A percentile compares a stretch with the other conserved stretches of the same genome.
Evolutionary conservation across 2,329 filamentous ascomycete genomes (phyloP).

Genomic region (Pseudogymnoascus sp.): DNA sequence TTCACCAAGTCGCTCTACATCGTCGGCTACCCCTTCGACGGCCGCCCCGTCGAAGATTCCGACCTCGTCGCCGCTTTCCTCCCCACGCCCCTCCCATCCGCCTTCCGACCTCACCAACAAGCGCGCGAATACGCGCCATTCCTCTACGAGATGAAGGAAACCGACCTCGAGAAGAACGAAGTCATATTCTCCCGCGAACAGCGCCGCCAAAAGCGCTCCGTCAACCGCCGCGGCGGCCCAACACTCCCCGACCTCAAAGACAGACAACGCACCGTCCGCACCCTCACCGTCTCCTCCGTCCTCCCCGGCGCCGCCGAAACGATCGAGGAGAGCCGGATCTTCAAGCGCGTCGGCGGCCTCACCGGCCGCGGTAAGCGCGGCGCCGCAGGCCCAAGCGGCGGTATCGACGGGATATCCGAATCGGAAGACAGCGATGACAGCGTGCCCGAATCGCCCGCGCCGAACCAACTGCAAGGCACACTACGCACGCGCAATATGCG

Average conservation of each 20-base stretch:
- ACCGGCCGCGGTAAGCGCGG: conserved; percentile 50
- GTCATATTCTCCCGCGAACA: conserved; percentile 91
- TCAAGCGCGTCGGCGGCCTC: conserved; percentile 63
- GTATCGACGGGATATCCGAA: conserved; percentile 67
- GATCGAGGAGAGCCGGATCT: conserved; percentile 79
- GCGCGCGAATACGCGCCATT: conserved; percentile 93
- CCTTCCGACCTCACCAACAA: conserved; percentile 85
- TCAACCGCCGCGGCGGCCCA: conserved; percentile 87
- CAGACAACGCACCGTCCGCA: conserved; percentile 84
- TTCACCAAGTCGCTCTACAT: conserved; percentile 93
- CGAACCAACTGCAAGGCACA: conserved; percentile 67
- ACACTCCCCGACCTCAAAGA: conserved; percentile 95
- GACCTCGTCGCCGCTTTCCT: conserved; percentile 83
- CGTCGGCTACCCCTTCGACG: conserved; percentile 90
- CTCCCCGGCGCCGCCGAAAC: conserved; percentile 76
- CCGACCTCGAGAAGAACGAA: conserved; percentile 83
- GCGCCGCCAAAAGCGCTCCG: conserved; percentile 86
- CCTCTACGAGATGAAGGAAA: conserved; percentile 87
- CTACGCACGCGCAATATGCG: conserved; percentile 83
- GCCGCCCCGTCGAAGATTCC: conserved; percentile 83
- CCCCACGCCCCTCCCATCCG: conserved; percentile 70
- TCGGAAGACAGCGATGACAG: conserved; percentile 91
- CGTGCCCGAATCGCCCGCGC: conserved; percentile 74
- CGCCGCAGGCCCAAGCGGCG: conserved; percentile 49
- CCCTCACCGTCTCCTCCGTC: conserved; percentile 84